These are phyloP conservation scores for Fonsecaea erecta DNA, from an alignment of 2,329 filamentous ascomycete genomes.

Conservation along the genomic window DNA sequence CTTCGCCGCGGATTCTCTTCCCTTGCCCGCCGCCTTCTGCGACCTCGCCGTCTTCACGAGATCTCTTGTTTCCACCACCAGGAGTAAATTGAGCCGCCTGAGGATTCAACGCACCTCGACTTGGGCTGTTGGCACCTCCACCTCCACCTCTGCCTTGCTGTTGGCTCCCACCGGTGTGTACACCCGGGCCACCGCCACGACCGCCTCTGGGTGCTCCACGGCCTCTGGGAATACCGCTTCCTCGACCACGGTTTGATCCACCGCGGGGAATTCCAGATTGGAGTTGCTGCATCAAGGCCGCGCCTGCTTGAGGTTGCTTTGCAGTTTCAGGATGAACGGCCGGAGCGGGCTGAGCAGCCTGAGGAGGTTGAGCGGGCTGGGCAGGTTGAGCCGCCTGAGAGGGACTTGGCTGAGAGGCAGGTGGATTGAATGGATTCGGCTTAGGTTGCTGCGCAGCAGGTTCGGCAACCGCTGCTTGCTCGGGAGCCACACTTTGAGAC, in stretches of 20 bases:
- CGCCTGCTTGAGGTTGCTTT: conserved; percentile 28
- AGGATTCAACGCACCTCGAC: conserved; percentile 53
- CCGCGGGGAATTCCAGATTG: conserved; percentile 34
- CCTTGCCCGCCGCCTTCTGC: conserved; percentile 28
- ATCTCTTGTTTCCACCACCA: conserved; percentile 61
- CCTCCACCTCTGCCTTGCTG: conserved; percentile 38
- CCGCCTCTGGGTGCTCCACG: conserved; percentile 45
- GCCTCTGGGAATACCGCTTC: conserved; percentile 50
- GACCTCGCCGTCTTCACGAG: conserved; percentile 55
- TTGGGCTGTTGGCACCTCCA: conserved; percentile 26
- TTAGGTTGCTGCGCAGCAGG: conserved; percentile 23
- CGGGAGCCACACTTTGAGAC: conserved; percentile 29
- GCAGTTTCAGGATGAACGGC: conserved; percentile 18
- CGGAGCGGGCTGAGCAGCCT: background rate
- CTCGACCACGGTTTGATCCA: conserved; percentile 37
- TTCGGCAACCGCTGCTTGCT: conserved; percentile 28
- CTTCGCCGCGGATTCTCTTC: conserved; percentile 35
- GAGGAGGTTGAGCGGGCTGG: background rate
- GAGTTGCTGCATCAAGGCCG: conserved; percentile 32
- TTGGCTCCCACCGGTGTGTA: conserved; percentile 46
- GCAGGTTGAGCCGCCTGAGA: background rate
- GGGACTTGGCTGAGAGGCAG: background rate
- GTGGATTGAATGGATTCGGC: background rate
- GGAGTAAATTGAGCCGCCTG: conserved; percentile 61
- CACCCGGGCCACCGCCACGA: conserved; percentile 44